Conservation (phyloP, 108 stramenopile genomes). For the Pelagomonas calceolata region DNA sequence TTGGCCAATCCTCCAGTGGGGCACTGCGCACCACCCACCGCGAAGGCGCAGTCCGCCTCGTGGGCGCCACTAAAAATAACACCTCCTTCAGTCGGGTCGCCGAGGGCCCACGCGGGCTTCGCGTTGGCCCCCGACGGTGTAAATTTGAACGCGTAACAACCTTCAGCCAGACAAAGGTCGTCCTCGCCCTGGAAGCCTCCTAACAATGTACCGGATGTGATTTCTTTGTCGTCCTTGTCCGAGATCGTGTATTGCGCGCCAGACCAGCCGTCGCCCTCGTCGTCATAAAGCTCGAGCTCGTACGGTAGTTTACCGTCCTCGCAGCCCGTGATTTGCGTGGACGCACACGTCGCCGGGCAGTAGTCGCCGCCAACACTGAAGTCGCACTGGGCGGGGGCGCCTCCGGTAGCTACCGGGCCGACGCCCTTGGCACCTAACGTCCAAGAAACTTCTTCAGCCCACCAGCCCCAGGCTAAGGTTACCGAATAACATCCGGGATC, state of each 20-base stretch:
- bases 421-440: not conserved
- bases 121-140: not conserved
- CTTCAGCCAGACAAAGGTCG: not conserved
- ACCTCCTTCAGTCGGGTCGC: not conserved
- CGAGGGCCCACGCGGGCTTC: not conserved
- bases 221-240: conserved; percentile 25
- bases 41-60: not conserved
- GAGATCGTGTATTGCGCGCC: conserved; percentile 17
- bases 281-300: conserved; percentile 59
- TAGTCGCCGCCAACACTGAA: not conserved
- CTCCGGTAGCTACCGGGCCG: not conserved
- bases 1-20: not conserved
- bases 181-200: not conserved
- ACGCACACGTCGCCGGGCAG: not conserved
- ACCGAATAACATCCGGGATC: not conserved
- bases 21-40: not conserved
- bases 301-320: conserved; percentile 20
- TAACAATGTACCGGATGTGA: not conserved
- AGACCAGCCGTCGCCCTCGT: conserved; percentile 80
- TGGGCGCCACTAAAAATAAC: not conserved
- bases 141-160: not conserved
- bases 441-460: not conserved
- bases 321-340: not conserved
- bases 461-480: not conserved
- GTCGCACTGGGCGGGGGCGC: not conserved